Evolutionary conservation across 2,329 filamentous ascomycete species (phyloP).

Genomic region (Aspergillus uvarum): DNA sequence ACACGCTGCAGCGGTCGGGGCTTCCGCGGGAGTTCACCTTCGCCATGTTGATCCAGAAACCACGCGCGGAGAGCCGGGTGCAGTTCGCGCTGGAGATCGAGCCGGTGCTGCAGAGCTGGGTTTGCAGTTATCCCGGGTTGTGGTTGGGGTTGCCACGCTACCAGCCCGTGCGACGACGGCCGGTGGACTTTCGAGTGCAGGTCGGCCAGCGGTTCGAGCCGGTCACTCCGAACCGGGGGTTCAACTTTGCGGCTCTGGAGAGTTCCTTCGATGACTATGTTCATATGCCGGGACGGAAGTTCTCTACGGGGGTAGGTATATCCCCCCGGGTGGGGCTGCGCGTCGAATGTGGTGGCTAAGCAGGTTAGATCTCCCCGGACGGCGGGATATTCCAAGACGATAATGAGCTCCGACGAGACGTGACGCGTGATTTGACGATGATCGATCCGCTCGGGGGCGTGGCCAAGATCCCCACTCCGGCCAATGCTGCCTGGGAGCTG

Average conservation of each 20-base stretch:
- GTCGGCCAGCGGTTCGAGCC: constrained; percentile 48
- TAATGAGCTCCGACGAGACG: constrained; percentile 12
- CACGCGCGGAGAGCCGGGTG: constrained; percentile 40
- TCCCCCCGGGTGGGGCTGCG: not conserved
- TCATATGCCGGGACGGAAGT: constrained; percentile 46
- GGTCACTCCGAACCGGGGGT: constrained; percentile 35
- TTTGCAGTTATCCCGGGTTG: constrained; percentile 44
- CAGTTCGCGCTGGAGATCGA: constrained; percentile 45
- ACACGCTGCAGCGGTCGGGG: constrained; percentile 49
- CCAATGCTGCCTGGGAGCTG: not conserved
- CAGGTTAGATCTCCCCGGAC: constrained; percentile 18
- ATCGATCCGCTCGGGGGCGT: constrained; percentile 12
- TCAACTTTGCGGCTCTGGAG: constrained; percentile 48
- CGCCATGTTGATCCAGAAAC: constrained; percentile 51
- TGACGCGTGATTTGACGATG: constrained; percentile 9
- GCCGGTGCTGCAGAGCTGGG: constrained; percentile 43
- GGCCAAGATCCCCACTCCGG: not conserved
- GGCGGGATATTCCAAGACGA: constrained; percentile 14
- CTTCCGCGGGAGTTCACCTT: constrained; percentile 54
- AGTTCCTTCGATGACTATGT: constrained; percentile 48
- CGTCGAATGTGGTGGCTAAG: not conserved
- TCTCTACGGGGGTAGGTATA: constrained; percentile 27
- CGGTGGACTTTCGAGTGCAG: constrained; percentile 43
- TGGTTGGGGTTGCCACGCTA: constrained; percentile 41
- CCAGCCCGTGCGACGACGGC: constrained; percentile 37